Evolutionary conservation across 2,329 filamentous ascomycete genomes (phyloP), one percentile per base, ranked within the genome.

Genomic region (Aspergillus calidoustus): DNA sequence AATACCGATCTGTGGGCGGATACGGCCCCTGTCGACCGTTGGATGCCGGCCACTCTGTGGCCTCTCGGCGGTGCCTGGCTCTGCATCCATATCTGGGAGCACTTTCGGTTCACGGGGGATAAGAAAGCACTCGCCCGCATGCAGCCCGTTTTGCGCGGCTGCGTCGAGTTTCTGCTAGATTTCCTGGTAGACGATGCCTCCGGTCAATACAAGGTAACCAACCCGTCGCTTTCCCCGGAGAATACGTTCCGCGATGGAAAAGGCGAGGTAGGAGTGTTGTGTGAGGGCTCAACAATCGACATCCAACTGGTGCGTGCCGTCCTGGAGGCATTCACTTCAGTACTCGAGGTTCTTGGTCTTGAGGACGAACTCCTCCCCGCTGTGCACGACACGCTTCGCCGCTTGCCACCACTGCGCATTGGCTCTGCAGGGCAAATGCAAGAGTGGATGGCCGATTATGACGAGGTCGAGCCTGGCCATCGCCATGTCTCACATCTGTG

Each of bases 1-100:
- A 84, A 86, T 68, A 82, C 86, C 64, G 87, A 88, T 65, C 83
- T 85, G 2, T 87, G 86, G 64, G 86, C 85, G 0, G 81, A 86
- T 60, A 86, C 84, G 0, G 83, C 75, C 0, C 82, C 84, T 68
- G 82, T 83, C 51, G 77, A 78, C 51, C 74, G 77, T 23, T 79
- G 79, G 34, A 70, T 75, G 41, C 80, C 80, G 69, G 79, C 76
- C 11, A 66, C 70, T 47, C 72, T 72, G 47, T 76, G 74, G 30
- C 81, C 79, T 0, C 72, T 83, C 67, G 77, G 82, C 0, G 80
- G 82, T 1, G 83, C 84, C 1, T 88, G 86, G 86, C 82, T 87
- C 76, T 86, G 86, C 79, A 82, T 85, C 61, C 84, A 87, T 64
- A 82, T 88, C 1, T 84, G 80, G 72, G 84, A 88, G 60, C 80